A percentile compares a stretch with the other conserved stretches of the same genome.
phyloP scores from a whole-genome alignment of 768 basidiomycete genomes.

The Boletus subcaerulescens region DNA sequence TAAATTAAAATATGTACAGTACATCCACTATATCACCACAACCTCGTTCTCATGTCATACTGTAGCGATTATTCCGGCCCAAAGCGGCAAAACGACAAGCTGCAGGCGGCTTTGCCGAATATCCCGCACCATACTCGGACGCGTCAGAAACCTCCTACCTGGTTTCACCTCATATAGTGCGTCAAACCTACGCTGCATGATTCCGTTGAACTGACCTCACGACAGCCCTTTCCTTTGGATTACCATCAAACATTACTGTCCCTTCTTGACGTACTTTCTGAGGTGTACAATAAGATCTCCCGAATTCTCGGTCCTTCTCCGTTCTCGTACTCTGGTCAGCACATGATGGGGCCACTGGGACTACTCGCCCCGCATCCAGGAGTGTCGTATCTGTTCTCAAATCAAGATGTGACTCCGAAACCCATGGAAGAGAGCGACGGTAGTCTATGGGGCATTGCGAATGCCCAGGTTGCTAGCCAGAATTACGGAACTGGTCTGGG shows the following conservation, averaged over 20 bases:
- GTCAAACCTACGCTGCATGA: conserved; percentile 24
- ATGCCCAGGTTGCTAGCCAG: conserved; percentile 35
- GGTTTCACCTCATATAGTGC: conserved; percentile 69
- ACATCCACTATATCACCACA: background rate
- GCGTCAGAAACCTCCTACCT: conserved; percentile 65
- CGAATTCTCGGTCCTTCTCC: conserved; percentile 82
- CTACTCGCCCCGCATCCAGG: conserved; percentile 76
- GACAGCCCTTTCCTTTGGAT: conserved; percentile 83
- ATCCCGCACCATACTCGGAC: conserved; percentile 58
- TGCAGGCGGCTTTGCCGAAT: conserved; percentile 54
- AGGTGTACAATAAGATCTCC: conserved; percentile 84
- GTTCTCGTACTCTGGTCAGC: conserved; percentile 63
- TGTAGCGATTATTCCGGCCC: conserved; percentile 57
- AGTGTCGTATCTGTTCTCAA: conserved; percentile 70
- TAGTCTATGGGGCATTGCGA: conserved; percentile 74
- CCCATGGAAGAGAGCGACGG: conserved; percentile 42
- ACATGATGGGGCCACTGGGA: conserved; percentile 75
- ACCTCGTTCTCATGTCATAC: conserved; percentile 8
- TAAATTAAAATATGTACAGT: conserved; percentile 67
- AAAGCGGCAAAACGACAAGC: conserved; percentile 54
- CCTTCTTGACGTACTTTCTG: conserved; percentile 84
- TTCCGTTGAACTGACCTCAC: conserved; percentile 2
- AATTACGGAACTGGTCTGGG: conserved; percentile 35
- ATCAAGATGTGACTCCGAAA: conserved; percentile 37
- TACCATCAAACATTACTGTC: conserved; percentile 88